Base-by-base conservation (phyloP, 2,329 filamentous ascomycete genomes). In the Talaromyces sp. region DNA sequence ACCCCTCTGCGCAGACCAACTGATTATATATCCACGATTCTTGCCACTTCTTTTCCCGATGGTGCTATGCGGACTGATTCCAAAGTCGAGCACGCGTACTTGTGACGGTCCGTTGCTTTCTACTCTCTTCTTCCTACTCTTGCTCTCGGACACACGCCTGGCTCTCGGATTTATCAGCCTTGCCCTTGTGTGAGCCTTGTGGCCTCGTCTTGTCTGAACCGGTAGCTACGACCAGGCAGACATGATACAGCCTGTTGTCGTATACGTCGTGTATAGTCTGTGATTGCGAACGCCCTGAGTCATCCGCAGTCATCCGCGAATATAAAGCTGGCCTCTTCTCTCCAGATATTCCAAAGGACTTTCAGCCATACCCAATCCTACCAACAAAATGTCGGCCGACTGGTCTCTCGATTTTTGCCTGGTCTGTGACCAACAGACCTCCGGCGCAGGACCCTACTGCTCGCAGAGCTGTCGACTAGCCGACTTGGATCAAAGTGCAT, bases 391-490 rank as follows among this genome's bases (percentile, higher is more conserved):
- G 76, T 72, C 76, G 24, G 75, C 75, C 24, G 73, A 73, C 74
- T 97, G 93, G 92, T 91, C 91, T 72, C 91, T 90, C 78, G 90
- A 96, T 79, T 97, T 92, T 86, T 97, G 93, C 84, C 88, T 97
- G 72, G 88, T 90, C 82, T 97, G 93, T 83, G 93, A 97, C 82
- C 90, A 90, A 81, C 91, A 96, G 81, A 93, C 90, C 67, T 86
- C 91, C 69, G 88, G 88, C 64, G 60, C 37, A 35, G 88, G 88
- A 67, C 88, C 91, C 70, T 97, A 96, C 84, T 97, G 93, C 85
- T 96, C 92, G 56, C 93, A 97, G 81, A 87, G 91, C 35, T 97
- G 93, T 85, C 87, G 92, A 69, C 84, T 97, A 52, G 90, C 91
- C 70, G 93, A 97, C 79, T 88, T 94, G 72, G 93, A 97, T 79